A percentile compares a stretch with the other conserved stretches of the same genome.
These are phyloP conservation scores for Aspergillus coremiiformis DNA, from an alignment of 495 filamentous ascomycete genomes.

Conservation along the genomic window DNA sequence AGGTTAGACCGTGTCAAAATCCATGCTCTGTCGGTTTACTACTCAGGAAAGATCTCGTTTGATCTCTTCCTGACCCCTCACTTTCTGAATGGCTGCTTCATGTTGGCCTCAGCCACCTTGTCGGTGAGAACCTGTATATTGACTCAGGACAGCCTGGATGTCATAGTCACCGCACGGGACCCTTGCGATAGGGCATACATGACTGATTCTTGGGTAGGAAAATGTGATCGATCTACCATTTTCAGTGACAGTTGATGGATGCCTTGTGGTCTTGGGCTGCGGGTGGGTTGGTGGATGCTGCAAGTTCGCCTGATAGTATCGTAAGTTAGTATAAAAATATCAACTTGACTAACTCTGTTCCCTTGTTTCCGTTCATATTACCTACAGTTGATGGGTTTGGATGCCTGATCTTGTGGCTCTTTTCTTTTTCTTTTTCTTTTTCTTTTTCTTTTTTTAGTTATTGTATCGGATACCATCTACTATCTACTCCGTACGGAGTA, in stretches of 20 bases:
- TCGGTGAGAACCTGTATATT: neutral
- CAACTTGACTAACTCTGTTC: too few relatives aligned
- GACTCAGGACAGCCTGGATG: neutral
- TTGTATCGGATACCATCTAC: neutral
- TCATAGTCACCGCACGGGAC: neutral
- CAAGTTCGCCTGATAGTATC: conserved; percentile 5
- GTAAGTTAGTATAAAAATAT: neutral
- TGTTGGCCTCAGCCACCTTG: conserved; percentile 9
- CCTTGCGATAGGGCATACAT: neutral
- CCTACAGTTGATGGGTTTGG: neutral
- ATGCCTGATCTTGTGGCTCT: neutral
- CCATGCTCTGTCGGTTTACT: neutral
- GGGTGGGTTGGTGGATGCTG: neutral
- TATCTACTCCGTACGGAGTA: too few relatives aligned
- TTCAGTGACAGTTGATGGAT: neutral
- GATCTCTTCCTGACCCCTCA: neutral
- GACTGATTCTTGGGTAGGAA: conserved; percentile 3
- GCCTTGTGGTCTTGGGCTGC: conserved; percentile 4
- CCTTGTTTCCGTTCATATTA: neutral
- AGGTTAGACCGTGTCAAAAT: neutral
- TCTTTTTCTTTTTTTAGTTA: too few relatives aligned
- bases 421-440: neutral
- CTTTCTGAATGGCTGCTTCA: conserved; percentile 14
- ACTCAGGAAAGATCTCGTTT: neutral
- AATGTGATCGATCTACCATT: neutral